These are phyloP conservation scores for Hordeum pubiflorum DNA, from an alignment of 202 grass and related monocot genomes.

Conservation along the genomic window DNA sequence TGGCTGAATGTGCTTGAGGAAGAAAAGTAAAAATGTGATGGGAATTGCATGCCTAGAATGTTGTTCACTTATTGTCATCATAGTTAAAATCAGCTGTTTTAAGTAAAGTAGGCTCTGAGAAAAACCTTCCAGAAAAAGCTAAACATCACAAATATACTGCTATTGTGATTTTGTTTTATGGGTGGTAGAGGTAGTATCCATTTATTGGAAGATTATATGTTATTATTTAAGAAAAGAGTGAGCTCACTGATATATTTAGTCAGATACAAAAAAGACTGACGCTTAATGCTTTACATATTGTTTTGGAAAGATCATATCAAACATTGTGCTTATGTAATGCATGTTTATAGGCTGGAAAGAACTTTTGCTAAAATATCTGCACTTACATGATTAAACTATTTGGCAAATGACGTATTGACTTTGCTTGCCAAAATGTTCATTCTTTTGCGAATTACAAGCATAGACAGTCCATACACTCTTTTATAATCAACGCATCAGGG, in stretches of 20 bases:
- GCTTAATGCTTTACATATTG: not conserved
- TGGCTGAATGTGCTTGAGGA: not conserved
- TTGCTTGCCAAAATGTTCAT: conserved; percentile 14
- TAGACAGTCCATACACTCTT: not conserved
- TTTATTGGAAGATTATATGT: not conserved
- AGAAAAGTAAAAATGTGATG: not conserved
- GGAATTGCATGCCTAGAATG: not conserved
- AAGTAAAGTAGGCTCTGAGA: not conserved
- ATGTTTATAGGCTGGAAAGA: not conserved
- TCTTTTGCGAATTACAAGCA: not conserved
- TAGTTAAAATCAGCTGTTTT: not conserved
- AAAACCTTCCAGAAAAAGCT: not conserved
- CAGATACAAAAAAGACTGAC: not conserved
- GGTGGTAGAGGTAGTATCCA: too few species aligned
- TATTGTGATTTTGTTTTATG: too few species aligned
- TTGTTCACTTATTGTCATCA: not conserved
- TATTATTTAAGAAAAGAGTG: not conserved
- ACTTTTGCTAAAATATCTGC: not conserved
- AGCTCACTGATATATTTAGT: not conserved
- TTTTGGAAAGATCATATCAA: not conserved
- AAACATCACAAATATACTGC: not conserved
- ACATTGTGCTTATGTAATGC: not conserved
- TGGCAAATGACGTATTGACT: not conserved
- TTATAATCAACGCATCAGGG: not conserved
- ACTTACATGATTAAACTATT: not conserved